A percentile compares a stretch with the other conserved stretches of the same genome.
Conservation (phyloP, 768 basidiomycete species). For the Lyophyllum semitale region DNA sequence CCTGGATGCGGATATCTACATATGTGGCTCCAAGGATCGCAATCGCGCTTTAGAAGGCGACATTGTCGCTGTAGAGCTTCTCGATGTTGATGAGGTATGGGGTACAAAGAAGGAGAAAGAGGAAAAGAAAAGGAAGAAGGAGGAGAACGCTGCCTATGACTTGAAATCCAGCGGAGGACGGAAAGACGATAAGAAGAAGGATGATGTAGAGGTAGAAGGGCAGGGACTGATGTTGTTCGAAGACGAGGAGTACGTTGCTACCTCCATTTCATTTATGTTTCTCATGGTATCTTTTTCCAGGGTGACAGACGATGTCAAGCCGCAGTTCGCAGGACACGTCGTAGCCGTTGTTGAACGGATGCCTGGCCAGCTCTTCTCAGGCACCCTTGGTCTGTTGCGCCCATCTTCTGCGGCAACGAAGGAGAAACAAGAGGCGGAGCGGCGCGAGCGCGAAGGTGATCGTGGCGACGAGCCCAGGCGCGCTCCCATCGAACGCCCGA, state of each 20-base stretch:
- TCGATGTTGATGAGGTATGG: conserved; percentile 98
- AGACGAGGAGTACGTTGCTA: conserved; percentile 80
- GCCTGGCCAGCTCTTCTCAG: conserved; percentile 98
- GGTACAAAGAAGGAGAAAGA: conserved; percentile 99
- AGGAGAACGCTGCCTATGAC: conserved; percentile 97
- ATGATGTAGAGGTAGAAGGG: conserved; percentile 99
- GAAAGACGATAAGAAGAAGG: conserved; percentile 99
- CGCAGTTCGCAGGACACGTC: conserved; percentile 97
- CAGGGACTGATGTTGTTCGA: conserved; percentile 96
- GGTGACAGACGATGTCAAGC: conserved; percentile 97
- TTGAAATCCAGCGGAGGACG: conserved; percentile 70
- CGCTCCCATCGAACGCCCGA: conserved; percentile 83
- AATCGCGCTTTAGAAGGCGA: conserved; percentile 98
- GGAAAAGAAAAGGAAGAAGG: conserved; percentile 99
- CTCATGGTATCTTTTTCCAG: conserved; percentile 35
- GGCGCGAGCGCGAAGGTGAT: conserved; percentile 95
- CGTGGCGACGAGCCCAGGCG: conserved; percentile 82
- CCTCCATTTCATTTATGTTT: conserved; percentile 1
- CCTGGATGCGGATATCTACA: conserved; percentile 97
- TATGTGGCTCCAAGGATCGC: conserved; percentile 97
- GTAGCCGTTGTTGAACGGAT: conserved; percentile 99
- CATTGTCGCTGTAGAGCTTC: conserved; percentile 95
- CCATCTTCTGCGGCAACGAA: conserved; percentile 97
- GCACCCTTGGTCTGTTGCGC: conserved; percentile 91
- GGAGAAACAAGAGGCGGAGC: conserved; percentile 97